phyloP scores from a whole-genome alignment of 768 basidiomycete species.

The Holtermanniella nyarrowii region DNA sequence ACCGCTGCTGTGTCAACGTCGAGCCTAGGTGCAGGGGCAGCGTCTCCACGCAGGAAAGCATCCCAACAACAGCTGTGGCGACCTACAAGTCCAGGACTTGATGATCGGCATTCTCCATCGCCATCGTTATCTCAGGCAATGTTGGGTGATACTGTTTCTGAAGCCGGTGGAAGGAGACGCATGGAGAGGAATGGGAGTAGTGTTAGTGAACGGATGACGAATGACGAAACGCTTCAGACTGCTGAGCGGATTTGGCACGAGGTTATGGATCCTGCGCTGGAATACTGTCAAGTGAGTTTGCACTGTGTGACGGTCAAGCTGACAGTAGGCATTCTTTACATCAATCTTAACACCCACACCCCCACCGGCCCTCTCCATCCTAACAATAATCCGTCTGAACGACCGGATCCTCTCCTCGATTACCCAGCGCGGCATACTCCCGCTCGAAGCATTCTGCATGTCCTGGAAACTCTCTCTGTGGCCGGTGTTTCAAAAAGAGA shows the following conservation, averaged over 20 bases:
- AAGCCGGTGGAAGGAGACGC: neutral
- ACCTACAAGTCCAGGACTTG: neutral
- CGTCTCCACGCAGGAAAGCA: neutral
- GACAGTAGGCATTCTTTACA: conserved; percentile 55
- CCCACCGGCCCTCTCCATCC: conserved; percentile 63
- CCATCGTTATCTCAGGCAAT: neutral
- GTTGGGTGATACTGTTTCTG: conserved; percentile 1
- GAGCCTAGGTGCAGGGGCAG: neutral
- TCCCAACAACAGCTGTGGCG: neutral
- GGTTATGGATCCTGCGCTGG: conserved; percentile 79
- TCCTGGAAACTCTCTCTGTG: conserved; percentile 74
- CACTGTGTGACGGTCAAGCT: neutral
- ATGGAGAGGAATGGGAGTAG: neutral
- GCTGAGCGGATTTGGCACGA: conserved; percentile 67
- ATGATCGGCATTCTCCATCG: neutral
- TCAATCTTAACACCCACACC: conserved; percentile 56
- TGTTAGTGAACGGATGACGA: conserved; percentile 3
- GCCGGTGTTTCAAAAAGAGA: conserved; percentile 83
- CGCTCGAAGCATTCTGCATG: conserved; percentile 73
- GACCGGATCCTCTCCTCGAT: conserved; percentile 68
- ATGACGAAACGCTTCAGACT: conserved; percentile 10
- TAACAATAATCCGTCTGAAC: conserved; percentile 84
- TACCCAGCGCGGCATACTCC: conserved; percentile 64
- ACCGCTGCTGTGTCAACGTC: conserved; percentile 1
- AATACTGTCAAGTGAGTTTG: conserved; percentile 61